Evolutionary conservation across 164 flowering plant genomes (phyloP).

Genomic region (Annona squamosa): DNA sequence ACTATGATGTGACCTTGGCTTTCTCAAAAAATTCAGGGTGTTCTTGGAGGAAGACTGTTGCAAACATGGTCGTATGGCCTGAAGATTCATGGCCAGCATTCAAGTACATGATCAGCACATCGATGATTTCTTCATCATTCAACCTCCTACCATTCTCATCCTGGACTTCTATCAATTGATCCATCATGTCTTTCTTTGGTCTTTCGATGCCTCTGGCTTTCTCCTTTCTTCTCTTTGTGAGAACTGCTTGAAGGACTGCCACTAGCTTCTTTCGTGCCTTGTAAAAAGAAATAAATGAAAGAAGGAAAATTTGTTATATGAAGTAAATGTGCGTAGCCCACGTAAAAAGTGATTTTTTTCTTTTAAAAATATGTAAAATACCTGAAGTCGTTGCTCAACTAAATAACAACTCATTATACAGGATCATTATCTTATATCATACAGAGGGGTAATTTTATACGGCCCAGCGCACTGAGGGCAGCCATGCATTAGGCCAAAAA

Average conservation of each 20-base stretch:
- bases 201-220: conserved; percentile 3
- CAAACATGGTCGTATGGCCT: conserved; percentile 85
- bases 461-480: too few relatives aligned
- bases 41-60: conserved; percentile 53
- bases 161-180: conserved; percentile 47
- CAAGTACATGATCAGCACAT: conserved; percentile 76
- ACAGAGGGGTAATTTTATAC: too few relatives aligned
- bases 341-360: too few relatives aligned
- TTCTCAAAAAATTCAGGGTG: conserved; percentile 57
- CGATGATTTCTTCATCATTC: conserved; percentile 77
- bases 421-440: too few relatives aligned
- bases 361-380: too few relatives aligned
- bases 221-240: conserved; percentile 40
- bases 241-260: conserved; percentile 42
- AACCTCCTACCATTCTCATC: conserved; percentile 70
- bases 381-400: too few relatives aligned
- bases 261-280: conserved; percentile 84
- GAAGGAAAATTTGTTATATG: background rate
- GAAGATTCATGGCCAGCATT: conserved; percentile 99
- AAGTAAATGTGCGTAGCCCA: too few relatives aligned
- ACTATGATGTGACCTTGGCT: conserved; percentile 54
- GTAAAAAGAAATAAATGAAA: background rate
- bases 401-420: too few relatives aligned
- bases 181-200: conserved; percentile 76
- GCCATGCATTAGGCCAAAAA: too few relatives aligned